Evolutionary conservation across 2,329 filamentous ascomycete genomes (phyloP).

Genomic region (Coleophoma cylindrospora): DNA sequence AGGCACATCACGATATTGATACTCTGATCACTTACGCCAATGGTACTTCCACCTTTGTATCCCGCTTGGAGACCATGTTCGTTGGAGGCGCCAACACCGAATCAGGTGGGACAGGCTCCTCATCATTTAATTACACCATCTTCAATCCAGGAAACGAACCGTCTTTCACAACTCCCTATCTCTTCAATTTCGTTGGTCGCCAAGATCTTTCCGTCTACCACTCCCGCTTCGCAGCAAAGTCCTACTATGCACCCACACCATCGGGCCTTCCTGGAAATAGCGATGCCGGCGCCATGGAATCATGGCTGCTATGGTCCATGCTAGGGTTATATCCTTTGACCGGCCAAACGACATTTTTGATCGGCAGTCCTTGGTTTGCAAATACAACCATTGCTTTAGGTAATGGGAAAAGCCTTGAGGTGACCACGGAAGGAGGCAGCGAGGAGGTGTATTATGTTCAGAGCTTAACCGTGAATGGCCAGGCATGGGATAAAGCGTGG

Average conservation of each 20-base stretch:
- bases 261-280: constrained; percentile 63
- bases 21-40: constrained; percentile 41
- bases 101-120: constrained; percentile 27
- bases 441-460: constrained; percentile 54
- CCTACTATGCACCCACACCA: constrained; percentile 49
- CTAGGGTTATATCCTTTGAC: constrained; percentile 64
- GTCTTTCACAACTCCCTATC: constrained; percentile 58
- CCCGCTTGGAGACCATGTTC: constrained; percentile 47
- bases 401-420: constrained; percentile 43
- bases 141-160: constrained; percentile 46
- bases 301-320: constrained; percentile 65
- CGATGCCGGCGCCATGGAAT: constrained; percentile 70
- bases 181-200: constrained; percentile 62
- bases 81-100: constrained; percentile 31
- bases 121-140: constrained; percentile 45
- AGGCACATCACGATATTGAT: constrained; percentile 40
- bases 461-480: constrained; percentile 59
- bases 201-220: constrained; percentile 57
- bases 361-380: constrained; percentile 59
- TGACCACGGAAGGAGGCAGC: constrained; percentile 44
- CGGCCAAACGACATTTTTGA: constrained; percentile 62
- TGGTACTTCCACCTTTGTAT: constrained; percentile 40
- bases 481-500: constrained; percentile 59
- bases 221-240: constrained; percentile 52
- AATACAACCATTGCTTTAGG: constrained; percentile 56